Conservation (phyloP, 2,329 filamentous ascomycete species). For the Gremmenia infestans region DNA sequence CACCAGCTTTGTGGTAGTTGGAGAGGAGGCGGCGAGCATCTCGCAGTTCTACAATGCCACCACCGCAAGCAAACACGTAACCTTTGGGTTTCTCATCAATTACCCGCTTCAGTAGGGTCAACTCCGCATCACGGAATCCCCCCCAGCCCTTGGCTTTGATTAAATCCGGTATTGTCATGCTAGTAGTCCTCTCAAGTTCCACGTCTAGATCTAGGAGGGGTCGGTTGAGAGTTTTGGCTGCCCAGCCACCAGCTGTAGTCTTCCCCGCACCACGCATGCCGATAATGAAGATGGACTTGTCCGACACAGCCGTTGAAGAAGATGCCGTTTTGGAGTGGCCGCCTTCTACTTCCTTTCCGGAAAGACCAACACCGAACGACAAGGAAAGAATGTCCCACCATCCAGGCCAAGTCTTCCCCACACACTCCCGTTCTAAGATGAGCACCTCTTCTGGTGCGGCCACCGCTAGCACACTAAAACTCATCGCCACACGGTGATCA, state of each 20-base stretch:
- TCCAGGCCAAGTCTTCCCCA: slow-evolving; percentile 96
- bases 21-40: slow-evolving; percentile 72
- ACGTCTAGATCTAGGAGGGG: slow-evolving; percentile 83
- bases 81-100: slow-evolving; percentile 70
- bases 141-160: slow-evolving; percentile 78
- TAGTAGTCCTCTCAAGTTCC: slow-evolving; percentile 71
- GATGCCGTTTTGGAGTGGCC: slow-evolving; percentile 35
- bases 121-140: slow-evolving; percentile 75
- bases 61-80: slow-evolving; percentile 88
- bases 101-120: slow-evolving; percentile 66
- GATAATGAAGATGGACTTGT: slow-evolving; percentile 83
- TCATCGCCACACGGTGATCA: slow-evolving; percentile 97
- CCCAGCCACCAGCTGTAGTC: slow-evolving; percentile 87
- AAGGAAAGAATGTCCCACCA: slow-evolving; percentile 92
- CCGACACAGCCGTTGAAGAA: slow-evolving; percentile 35
- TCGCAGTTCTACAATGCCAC: slow-evolving; percentile 83
- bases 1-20: slow-evolving; percentile 68
- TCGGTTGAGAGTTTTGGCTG: slow-evolving; percentile 68
- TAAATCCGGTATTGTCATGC: slow-evolving; percentile 79
- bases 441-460: slow-evolving; percentile 66
- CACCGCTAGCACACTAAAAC: slow-evolving; percentile 83
- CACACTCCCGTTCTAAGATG: slow-evolving; percentile 85
- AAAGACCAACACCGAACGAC: slow-evolving; percentile 70
- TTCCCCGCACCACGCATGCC: slow-evolving; percentile 98
- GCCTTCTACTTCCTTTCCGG: slow-evolving; percentile 54